These are phyloP conservation scores for Oryza nivara DNA, from an alignment of 176 grass and related monocot genomes.

Conservation along the genomic window DNA sequence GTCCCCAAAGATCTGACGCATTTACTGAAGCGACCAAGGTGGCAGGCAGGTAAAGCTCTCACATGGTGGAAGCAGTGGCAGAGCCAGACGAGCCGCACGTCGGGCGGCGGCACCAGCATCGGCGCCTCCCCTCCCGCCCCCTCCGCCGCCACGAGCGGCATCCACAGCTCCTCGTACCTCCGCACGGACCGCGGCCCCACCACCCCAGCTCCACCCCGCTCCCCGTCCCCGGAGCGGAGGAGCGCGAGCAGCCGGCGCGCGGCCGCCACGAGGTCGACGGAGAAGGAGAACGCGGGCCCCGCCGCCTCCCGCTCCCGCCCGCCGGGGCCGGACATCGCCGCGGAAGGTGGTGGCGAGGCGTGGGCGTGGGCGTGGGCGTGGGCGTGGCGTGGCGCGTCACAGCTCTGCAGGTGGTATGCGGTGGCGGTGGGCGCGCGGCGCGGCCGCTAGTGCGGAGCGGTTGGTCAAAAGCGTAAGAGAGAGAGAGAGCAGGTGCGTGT, in stretches of 20 bases:
- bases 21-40: neutral
- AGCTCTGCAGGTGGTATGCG: neutral
- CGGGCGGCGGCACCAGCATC: slow-evolving; percentile 73
- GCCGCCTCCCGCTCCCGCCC: slow-evolving; percentile 9
- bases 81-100: slow-evolving; percentile 88
- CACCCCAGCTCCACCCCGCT: neutral
- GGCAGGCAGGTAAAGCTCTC: slow-evolving; percentile 1
- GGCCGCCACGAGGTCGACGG: slow-evolving; percentile 64
- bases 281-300: slow-evolving; percentile 31
- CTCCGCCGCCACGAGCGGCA: slow-evolving; percentile 66
- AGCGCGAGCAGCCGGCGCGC: slow-evolving; percentile 74
- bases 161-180: slow-evolving; percentile 90
- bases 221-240: slow-evolving; percentile 34
- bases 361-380: too few relatives aligned
- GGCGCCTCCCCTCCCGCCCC: slow-evolving; percentile 36
- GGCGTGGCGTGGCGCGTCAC: too few relatives aligned
- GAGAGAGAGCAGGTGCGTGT: neutral
- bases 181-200: slow-evolving; percentile 38
- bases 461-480: neutral
- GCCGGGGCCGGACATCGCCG: neutral
- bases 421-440: too few relatives aligned
- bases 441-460: neutral
- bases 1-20: neutral
- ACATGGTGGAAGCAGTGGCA: slow-evolving; percentile 89
- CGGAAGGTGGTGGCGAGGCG: too few relatives aligned